Percentiles rank a stretch among this genome's conserved stretches.
Conservation (phyloP, 1,284 basidiomycete genomes). For the Athelia sp. region DNA sequence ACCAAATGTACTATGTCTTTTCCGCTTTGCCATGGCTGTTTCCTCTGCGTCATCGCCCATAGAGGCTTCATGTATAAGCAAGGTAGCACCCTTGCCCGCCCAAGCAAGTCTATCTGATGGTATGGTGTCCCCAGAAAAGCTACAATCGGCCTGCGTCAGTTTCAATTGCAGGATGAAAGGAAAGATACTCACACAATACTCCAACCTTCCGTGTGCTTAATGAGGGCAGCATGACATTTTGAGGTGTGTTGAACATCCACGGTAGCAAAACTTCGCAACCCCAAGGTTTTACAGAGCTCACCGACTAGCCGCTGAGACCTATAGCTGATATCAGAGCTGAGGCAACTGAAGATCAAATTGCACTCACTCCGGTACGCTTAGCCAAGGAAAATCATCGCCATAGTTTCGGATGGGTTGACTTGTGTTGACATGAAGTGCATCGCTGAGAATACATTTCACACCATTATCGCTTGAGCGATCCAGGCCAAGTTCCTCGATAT, state of each 20-base stretch:
- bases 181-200: conserved; percentile 62
- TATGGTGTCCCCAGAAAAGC: conserved; percentile 86
- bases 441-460: conserved; percentile 49
- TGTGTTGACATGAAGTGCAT: conserved; percentile 46
- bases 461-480: conserved; percentile 40
- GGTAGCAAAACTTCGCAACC: conserved; percentile 51
- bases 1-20: conserved; percentile 77
- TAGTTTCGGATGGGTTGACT: conserved; percentile 33
- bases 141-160: conserved; percentile 18
- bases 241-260: conserved; percentile 75
- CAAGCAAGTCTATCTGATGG: conserved; percentile 68
- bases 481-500: conserved; percentile 66
- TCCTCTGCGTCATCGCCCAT: conserved; percentile 76
- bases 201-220: conserved; percentile 74
- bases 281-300: conserved; percentile 46
- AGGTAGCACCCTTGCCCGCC: conserved; percentile 65
- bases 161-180: conserved; percentile 4
- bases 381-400: conserved; percentile 17
- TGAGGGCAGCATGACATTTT: conserved; percentile 64
- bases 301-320: conserved; percentile 35
- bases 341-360: background rate
- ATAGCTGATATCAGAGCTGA: background rate
- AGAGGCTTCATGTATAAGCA: conserved; percentile 94
- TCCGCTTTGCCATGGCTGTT: conserved; percentile 69
- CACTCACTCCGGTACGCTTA: conserved; percentile 10